Conservation (phyloP, 495 filamentous ascomycete genomes). For the Ramalina intermedia region DNA sequence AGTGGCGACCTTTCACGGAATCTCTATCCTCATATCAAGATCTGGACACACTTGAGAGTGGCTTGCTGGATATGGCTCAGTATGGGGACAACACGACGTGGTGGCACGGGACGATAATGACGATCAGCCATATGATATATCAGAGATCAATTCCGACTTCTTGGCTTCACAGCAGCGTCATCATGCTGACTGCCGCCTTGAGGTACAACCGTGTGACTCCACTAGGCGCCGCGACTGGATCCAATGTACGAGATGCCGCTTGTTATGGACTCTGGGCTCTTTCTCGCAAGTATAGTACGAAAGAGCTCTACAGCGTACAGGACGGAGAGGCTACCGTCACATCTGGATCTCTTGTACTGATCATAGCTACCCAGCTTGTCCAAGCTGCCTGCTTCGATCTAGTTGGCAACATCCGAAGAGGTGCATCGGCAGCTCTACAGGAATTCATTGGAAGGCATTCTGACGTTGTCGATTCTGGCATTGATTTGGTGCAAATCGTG, state of each 20-base stretch:
- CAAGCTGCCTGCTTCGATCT: slow-evolving; percentile 76
- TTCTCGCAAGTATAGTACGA: slow-evolving; percentile 71
- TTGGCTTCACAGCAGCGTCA: slow-evolving; percentile 54
- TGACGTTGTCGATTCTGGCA: slow-evolving; percentile 64
- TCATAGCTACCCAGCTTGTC: slow-evolving; percentile 65
- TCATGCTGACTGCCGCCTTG: slow-evolving; percentile 56
- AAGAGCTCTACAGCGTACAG: slow-evolving; percentile 33
- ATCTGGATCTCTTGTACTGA: slow-evolving; percentile 47
- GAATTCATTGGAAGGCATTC: slow-evolving; percentile 90
- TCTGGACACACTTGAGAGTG: no score
- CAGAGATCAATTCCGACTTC: slow-evolving; percentile 53
- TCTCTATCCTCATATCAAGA: no score
- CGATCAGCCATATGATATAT: slow-evolving; percentile 72
- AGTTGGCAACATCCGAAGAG: slow-evolving; percentile 80
- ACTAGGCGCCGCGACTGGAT: slow-evolving; percentile 69
- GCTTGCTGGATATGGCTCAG: no score
- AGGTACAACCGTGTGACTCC: slow-evolving; percentile 74
- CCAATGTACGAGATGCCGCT: slow-evolving; percentile 90
- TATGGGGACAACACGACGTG: no score
- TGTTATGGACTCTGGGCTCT: slow-evolving; percentile 93
- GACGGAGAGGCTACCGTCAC: slow-evolving; percentile 15
- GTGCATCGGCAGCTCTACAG: slow-evolving; percentile 84
- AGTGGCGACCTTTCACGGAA: no score
- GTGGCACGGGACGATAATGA: slow-evolving; percentile 87
- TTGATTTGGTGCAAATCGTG: slow-evolving; percentile 70